Evolutionary conservation across 306 rosid genomes (phyloP).

Genomic region (Begonia peltatifolia): DNA sequence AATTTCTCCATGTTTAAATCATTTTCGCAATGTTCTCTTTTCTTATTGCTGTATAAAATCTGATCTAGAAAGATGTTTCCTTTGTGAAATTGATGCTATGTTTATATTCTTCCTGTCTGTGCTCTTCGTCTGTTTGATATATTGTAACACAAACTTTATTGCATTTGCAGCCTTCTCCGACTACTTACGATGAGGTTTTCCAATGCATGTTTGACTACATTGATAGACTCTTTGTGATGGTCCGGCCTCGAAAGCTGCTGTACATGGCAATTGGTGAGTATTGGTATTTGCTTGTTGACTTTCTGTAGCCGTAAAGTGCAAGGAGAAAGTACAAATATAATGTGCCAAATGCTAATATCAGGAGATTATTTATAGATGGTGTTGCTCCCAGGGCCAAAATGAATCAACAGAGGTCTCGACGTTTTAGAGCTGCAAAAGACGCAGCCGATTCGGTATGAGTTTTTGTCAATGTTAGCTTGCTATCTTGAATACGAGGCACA

Average conservation of each 20-base stretch:
- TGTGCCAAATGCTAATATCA: slow-evolving; percentile 6
- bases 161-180: slow-evolving; percentile 73
- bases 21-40: no score
- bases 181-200: slow-evolving; percentile 69
- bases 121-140: no score
- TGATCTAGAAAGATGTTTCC: no score
- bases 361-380: slow-evolving; percentile 47
- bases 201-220: slow-evolving; percentile 92
- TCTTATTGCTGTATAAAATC: no score
- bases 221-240: slow-evolving; percentile 80
- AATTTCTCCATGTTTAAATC: no score
- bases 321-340: background rate
- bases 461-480: slow-evolving; percentile 5
- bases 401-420: slow-evolving; percentile 93
- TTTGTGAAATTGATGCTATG: no score
- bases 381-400: slow-evolving; percentile 99
- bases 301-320: background rate
- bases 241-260: slow-evolving; percentile 87
- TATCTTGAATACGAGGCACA: no score
- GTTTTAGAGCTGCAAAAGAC: slow-evolving; percentile 93
- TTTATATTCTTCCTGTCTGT: no score
- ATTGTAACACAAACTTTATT: no score
- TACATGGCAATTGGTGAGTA: slow-evolving; percentile 93
- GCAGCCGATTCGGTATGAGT: slow-evolving; percentile 76
- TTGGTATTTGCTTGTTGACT: slow-evolving; percentile 2